Percentiles rank a stretch among this genome's conserved stretches.
These are phyloP conservation scores for Avena insularis DNA, from an alignment of 176 grass and related monocot species.

Conservation along the genomic window DNA sequence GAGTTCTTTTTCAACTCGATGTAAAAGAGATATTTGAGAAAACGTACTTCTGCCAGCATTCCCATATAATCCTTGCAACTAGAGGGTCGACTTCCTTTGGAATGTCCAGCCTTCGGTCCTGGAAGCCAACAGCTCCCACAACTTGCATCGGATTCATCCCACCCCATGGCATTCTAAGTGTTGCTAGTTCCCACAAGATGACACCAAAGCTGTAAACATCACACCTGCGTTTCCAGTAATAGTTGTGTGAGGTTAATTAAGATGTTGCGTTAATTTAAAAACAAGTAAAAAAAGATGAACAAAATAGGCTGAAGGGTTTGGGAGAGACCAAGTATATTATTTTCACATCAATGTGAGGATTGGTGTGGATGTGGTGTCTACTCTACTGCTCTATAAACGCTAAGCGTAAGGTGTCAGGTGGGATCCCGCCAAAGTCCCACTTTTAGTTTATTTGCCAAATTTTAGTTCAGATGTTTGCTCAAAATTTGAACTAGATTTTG, in stretches of 20 bases:
- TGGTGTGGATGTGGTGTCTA: neutral
- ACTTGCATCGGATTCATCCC: constrained; percentile 99
- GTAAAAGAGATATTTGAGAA: neutral
- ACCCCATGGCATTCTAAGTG: constrained; percentile 91
- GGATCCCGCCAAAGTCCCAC: no score
- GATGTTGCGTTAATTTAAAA: neutral
- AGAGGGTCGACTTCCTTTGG: constrained; percentile 96
- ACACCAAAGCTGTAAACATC: constrained; percentile 99
- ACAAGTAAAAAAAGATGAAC: neutral
- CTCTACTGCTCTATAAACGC: neutral
- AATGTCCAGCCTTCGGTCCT: constrained; percentile 86
- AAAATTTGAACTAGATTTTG: no score
- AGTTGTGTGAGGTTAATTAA: constrained; percentile 8
- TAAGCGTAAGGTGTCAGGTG: neutral
- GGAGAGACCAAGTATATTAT: neutral
- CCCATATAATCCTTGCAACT: constrained; percentile 77
- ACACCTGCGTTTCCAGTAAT: constrained; percentile 67
- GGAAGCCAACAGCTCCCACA: constrained; percentile 97
- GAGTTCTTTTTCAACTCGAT: neutral
- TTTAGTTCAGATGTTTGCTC: no score
- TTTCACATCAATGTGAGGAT: neutral
- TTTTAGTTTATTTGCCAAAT: no score
- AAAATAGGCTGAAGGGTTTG: neutral
- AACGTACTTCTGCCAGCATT: constrained; percentile 98
- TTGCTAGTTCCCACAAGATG: constrained; percentile 97